Conservation (phyloP, 129 eudicot genomes). For the Apium graveolens region DNA sequence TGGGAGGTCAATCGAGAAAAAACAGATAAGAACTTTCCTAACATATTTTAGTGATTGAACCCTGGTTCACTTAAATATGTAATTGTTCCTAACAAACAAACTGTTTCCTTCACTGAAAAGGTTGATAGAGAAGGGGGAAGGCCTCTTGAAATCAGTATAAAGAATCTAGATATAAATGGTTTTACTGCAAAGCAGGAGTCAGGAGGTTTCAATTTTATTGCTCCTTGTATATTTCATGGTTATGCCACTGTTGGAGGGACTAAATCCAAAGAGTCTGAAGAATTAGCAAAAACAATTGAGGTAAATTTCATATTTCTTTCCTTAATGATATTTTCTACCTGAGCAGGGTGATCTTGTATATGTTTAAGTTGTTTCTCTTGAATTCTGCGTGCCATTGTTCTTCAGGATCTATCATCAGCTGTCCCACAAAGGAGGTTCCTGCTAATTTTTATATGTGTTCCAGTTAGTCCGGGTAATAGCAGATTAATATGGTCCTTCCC, state of each 20-base stretch:
- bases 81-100: conserved; percentile 25
- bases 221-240: conserved; percentile 70
- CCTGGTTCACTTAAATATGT: background rate
- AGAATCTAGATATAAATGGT: conserved; percentile 47
- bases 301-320: conserved; percentile 14
- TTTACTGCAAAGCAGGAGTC: conserved; percentile 37
- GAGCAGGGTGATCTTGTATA: background rate
- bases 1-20: conserved; percentile 25
- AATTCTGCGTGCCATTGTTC: conserved; percentile 6
- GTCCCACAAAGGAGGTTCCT: conserved; percentile 23
- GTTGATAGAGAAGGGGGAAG: conserved; percentile 85
- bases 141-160: conserved; percentile 53
- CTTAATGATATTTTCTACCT: background rate
- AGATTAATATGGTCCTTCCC: conserved; percentile 66
- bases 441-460: conserved; percentile 58
- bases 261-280: conserved; percentile 24
- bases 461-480: conserved; percentile 87
- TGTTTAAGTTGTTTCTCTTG: background rate
- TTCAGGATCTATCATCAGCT: conserved; percentile 23
- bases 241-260: conserved; percentile 25
- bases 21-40: conserved; percentile 38
- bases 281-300: conserved; percentile 28
- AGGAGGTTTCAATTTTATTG: conserved; percentile 33
- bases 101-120: conserved; percentile 50
- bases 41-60: background rate